phyloP scores from a whole-genome alignment of 1,284 basidiomycete genomes.

The Trichosporon asahii region DNA sequence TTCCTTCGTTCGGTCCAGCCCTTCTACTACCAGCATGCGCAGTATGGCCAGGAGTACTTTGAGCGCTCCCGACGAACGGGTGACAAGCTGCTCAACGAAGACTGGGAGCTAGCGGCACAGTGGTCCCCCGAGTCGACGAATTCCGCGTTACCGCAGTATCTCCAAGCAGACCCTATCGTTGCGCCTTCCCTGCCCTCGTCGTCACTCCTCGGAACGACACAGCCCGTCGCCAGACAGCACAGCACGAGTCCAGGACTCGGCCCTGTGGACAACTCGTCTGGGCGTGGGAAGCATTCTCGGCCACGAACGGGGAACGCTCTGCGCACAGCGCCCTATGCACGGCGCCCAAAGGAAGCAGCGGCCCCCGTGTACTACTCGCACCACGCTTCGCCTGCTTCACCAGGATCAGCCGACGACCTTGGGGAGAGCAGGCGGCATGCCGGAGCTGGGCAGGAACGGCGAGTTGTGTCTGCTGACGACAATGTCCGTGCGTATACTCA shows the following conservation, averaged over 20 bases:
- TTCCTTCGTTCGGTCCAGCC: slow-evolving; percentile 3
- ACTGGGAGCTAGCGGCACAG: background rate
- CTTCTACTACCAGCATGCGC: background rate
- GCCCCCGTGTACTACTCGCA: background rate
- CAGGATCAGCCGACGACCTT: background rate
- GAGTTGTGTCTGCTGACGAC: slow-evolving; percentile 1
- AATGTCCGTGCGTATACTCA: slow-evolving; percentile 4
- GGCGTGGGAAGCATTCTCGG: background rate
- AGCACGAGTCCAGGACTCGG: background rate
- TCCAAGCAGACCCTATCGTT: background rate
- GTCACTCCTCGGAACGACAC: background rate
- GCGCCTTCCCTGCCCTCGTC: background rate
- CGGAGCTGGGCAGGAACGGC: background rate
- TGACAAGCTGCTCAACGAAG: background rate
- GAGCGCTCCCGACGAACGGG: background rate
- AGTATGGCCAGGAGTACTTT: slow-evolving; percentile 1
- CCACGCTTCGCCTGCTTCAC: background rate
- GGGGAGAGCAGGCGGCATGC: background rate
- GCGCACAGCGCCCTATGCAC: slow-evolving; percentile 10
- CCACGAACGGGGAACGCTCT: background rate
- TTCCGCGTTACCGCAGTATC: background rate
- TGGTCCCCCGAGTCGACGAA: background rate
- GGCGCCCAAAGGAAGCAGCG: slow-evolving; percentile 7
- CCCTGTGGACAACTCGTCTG: background rate
- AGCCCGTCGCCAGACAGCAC: background rate